Evolutionary conservation across 1,284 basidiomycete genomes (phyloP), one percentile per base, ranked within the genome.

Genomic region (Trichosporon sp.): DNA sequence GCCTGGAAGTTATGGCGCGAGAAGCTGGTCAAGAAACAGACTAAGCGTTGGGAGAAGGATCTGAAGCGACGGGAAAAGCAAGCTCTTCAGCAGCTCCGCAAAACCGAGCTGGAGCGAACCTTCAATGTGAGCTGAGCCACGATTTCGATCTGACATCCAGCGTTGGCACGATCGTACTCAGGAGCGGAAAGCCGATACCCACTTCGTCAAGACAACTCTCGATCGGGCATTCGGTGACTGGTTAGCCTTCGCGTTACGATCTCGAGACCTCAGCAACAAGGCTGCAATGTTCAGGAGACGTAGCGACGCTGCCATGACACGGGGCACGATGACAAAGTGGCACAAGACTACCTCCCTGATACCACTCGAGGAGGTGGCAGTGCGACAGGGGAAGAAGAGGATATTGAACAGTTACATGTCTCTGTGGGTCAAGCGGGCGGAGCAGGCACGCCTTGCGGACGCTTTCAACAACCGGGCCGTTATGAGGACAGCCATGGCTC

Each of bases 31-130:
- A 71, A 71, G 64, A 70, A 46, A 10, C 73, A 76, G 32, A 81
- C 77, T 1, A 71, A 74, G 61, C 71, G 77, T n/a, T 82, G 78
- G 80, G 75, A 78, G 70, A 61, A 66, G 37, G 80, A 80, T 54
- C 74, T 83, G 77, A 73, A 61, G 48, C 48, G 71, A 51, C 69
- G 74, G 4, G 80, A 79, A 51, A 26, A 31, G 38, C 46, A 16
- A 4, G 63, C 63, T 14, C 43, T 64, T 0, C n/a, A 65, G 40
- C 67, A 35, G 46, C 54, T 67, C 26, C 46, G 63, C 14, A 63
- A 35, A n/a, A n/a, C 59, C 5, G 16, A 63, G 16, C n/a, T 66
- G 7, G 37, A 63, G 14, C 11, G 48, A 7, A 68, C 70, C 1
- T 74, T 81, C 32, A 67, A 74, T 32, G 80, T 80, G 68, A 76